Evolutionary conservation across 1,284 basidiomycete species (phyloP).

Genomic region (Pseudozyma sp.): DNA sequence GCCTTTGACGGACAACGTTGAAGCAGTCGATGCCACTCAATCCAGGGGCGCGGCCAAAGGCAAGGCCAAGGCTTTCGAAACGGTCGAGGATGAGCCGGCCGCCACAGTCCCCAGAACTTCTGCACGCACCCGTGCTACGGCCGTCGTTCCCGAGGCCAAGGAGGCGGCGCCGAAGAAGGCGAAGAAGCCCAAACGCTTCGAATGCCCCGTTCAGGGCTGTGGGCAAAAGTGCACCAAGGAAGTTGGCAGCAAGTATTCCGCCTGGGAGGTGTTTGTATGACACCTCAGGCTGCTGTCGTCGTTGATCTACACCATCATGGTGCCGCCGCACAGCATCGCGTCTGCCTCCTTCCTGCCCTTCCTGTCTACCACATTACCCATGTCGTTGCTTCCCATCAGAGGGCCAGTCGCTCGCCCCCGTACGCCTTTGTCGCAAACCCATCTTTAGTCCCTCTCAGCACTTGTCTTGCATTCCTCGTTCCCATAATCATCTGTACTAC

Average conservation of each 20-base stretch:
- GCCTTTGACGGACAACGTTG: not conserved
- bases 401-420: too few species aligned
- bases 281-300: not conserved
- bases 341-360: conserved; percentile 1
- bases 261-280: conserved; percentile 36
- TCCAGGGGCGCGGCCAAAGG: conserved; percentile 21
- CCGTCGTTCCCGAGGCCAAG: conserved; percentile 3
- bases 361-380: not conserved
- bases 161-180: conserved; percentile 15
- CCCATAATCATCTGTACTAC: conserved; percentile 30
- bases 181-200: conserved; percentile 48
- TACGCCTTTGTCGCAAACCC: not conserved
- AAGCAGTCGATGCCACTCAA: not conserved
- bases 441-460: conserved; percentile 3
- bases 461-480: not conserved
- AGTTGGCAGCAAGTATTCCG: conserved; percentile 41
- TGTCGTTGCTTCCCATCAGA: too few species aligned
- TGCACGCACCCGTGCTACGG: conserved; percentile 15
- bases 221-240: conserved; percentile 57
- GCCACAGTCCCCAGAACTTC: conserved; percentile 20
- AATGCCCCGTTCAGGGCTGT: conserved; percentile 60
- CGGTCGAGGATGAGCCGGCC: conserved; percentile 16
- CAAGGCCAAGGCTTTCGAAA: conserved; percentile 37
- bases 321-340: too few species aligned
- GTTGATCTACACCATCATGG: too few species aligned